Base-by-base conservation (phyloP, 179 eudicot genomes). In the Drosera spatulata region DNA sequence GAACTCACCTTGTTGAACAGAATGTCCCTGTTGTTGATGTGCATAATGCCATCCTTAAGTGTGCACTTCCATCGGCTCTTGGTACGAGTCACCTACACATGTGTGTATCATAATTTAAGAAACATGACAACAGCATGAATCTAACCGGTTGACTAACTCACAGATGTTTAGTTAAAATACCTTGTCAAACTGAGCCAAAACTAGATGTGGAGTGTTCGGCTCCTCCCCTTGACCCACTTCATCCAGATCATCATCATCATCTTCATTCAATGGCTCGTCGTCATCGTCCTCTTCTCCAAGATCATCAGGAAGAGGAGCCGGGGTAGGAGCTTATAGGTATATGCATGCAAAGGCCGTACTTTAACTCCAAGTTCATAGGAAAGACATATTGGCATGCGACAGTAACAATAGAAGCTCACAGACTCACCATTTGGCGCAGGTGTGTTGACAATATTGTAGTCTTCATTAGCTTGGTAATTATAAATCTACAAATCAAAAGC, bases 161-260 rank as follows among this genome's bases (percentile, higher is more conserved):
- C 50, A 9, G 58, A 33, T 69, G 42, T 51, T 45, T 51, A 12
- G 38, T 39, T 47, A 60, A 59, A 61, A 62, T 65, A 86, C 99
- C 95, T 89, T 93, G 70, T 93, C 99, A 79, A 93, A 93, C 76
- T 93, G 97, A 50, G 97, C 99, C 74, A 93, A 69, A 70, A 93
- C 89, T 66, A 93, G 72, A 77, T 93, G 95, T 12, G 83, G 83
- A 38, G 99, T 84, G 77, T 82, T 89, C 2, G 81, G 79, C 75
- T 93, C 99, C 69, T 89, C 99, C 48, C 86, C 93, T 61, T 89
- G 80, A 53, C 81, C 99, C 58, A 78, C 79, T 68, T 93, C 99
- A 69, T 93, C 97, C 55, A 89, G 61, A 51, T 90, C 95, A 62
- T 88, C 98, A 66, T 86, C 95, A 60, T 93, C 99, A 65, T 89